phyloP scores from a whole-genome alignment of 805 yeast species.

The Debaryomyces castellii region DNA sequence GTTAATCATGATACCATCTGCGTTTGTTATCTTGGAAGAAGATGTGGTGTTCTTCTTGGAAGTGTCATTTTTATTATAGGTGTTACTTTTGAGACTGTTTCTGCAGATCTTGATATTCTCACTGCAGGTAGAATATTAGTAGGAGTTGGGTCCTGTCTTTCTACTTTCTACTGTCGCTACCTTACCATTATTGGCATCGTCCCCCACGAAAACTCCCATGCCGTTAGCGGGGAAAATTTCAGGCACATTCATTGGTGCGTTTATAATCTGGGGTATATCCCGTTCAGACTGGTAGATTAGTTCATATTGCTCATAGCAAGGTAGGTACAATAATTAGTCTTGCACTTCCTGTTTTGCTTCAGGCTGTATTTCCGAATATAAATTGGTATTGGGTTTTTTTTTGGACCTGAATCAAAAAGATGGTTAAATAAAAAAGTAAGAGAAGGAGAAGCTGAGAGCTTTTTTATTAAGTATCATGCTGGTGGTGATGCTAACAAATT shows the following conservation, averaged over 20 bases:
- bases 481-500: constrained; percentile 16
- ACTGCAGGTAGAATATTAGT: constrained; percentile 65
- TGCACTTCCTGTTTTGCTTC: constrained; percentile 56
- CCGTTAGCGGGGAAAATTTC: constrained; percentile 52
- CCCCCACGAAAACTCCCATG: too few relatives aligned
- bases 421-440: constrained; percentile 37
- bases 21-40: constrained; percentile 34
- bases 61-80: constrained; percentile 55
- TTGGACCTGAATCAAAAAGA: constrained; percentile 52
- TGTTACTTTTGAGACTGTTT: constrained; percentile 49
- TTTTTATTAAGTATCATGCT: constrained; percentile 24
- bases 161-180: constrained; percentile 67
- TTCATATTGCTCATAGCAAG: too few relatives aligned
- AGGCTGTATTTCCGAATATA: constrained; percentile 45
- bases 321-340: constrained; percentile 43
- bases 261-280: constrained; percentile 62
- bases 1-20: constrained; percentile 8
- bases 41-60: constrained; percentile 56
- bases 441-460: constrained; percentile 24
- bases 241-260: constrained; percentile 67
- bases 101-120: background rate
- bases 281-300: constrained; percentile 59
- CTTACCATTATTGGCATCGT: constrained; percentile 79
- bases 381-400: constrained; percentile 37
- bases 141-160: constrained; percentile 71